Base-by-base conservation (phyloP, 805 yeast species). In the Yarrowia sp. region DNA sequence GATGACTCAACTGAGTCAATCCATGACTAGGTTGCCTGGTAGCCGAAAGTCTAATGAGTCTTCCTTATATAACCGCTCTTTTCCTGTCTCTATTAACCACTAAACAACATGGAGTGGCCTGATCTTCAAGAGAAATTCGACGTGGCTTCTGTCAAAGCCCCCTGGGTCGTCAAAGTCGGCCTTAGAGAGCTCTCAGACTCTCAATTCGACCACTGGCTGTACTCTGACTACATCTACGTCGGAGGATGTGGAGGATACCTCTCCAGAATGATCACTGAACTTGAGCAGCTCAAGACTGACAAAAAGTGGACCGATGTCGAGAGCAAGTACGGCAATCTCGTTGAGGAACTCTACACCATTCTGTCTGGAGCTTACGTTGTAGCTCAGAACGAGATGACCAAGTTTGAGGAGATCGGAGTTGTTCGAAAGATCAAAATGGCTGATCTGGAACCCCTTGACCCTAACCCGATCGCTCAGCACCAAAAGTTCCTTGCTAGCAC, bases 131-230 rank as follows among this genome's bases (percentile, higher is more conserved):
- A 39, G 6, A 15, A 55, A 31, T 55, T 58, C 50, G 64, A 58
- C 32, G 28, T 35, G n/a, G 51, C 64, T 9, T 58, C 51, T 13
- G 14, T 58, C 64, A 43, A 42, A 35, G 51, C 64, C n/a, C 64
- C 51, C 15, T 58, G 51, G 50, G 51, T 43, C 13, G 51, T 43
- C 51, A 55, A 55, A 22, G 61, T 55, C 17, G 61, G 61, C 4
- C 18, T 9, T 7, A 36, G 61, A 55, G 64, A 58, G 10, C 39
- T 58, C 35, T 18, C 51, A 28, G 64, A 58, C 17, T 51, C 32
- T 8, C 50, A 58, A 42, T 58, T 58, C 36, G 36, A 58, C 43
- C 51, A 58, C 50, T 58, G 64, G 64, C 43, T 58, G 33, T 58
- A 18, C 10, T 58, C 64, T 2, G 64, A 58, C 43, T 35, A 58